Evolutionary conservation across 2,329 filamentous ascomycete species (phyloP), one percentile per base, ranked within the genome.

Genomic region (Sarocladium brachiariae): DNA sequence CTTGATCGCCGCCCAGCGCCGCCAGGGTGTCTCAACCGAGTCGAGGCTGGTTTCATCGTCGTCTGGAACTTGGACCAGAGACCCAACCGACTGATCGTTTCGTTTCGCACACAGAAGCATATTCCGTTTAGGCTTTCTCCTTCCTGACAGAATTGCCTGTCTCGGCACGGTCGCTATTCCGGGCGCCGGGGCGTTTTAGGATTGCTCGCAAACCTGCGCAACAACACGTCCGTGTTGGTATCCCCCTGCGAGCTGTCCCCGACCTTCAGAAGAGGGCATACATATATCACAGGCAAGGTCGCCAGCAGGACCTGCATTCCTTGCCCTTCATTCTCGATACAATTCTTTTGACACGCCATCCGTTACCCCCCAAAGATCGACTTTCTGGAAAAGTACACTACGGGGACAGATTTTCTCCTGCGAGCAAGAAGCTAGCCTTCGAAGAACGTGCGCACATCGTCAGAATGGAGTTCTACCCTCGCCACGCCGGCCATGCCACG

Each of bases 131-230:
- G 11, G 6, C 21, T 43, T 25, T 19, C 11, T 39, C 16, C 11
- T 19, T 9, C 14, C 37, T 43, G 39, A 39, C 35, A 39, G 35
- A n/a, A 27, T 45, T 25, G 24, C 25, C 9, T 19, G n/a, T 33
- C 43, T 47, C 43, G 43, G 43, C 43, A 24, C n/a, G 13, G 43
- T n/a, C 43, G 43, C 18, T 9, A 16, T 33, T 33, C 43, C 43
- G 43, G 33, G n/a, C 11, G 11, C 33, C 11, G 39, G 23, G 11
- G 25, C 16, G 43, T 47, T 47, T 47, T 10, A 47, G 43, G 43
- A 47, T 47, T 18, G 14, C 16, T 47, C 43, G 43, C 43, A 47
- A 47, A 47, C 43, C 4, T 47, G 43, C 43, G 43, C 43, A n/a
- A n/a, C n/a, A n/a, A n/a, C n/a, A n/a, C n/a, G n/a, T n/a, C n/a